These are phyloP conservation scores for Geranium rotundifolium DNA, from an alignment of 345 rosid species.

Conservation along the genomic window DNA sequence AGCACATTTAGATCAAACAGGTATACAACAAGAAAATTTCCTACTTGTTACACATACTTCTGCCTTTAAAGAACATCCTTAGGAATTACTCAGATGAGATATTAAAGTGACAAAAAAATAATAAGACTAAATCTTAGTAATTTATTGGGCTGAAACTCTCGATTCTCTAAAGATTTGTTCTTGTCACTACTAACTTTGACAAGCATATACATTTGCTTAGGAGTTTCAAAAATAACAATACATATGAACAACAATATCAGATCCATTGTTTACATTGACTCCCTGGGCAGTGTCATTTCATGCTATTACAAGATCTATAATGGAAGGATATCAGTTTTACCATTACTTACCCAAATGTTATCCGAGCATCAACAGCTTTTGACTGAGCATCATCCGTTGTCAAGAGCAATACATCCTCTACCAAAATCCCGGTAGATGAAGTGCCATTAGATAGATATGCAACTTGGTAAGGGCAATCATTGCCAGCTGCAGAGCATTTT, in stretches of 20 bases:
- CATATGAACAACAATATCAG: not conserved
- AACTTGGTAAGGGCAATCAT: slow-evolving; percentile 52
- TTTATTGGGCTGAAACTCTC: not conserved
- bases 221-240: not conserved
- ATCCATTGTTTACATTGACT: not conserved
- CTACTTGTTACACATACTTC: not conserved
- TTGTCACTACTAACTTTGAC: not conserved
- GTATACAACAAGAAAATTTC: not conserved
- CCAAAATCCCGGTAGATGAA: slow-evolving; percentile 52
- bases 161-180: not conserved
- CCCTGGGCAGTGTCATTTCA: not conserved
- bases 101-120: not conserved
- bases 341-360: slow-evolving; percentile 52
- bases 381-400: slow-evolving; percentile 25
- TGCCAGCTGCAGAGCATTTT: slow-evolving; percentile 39
- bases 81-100: too few relatives aligned
- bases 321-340: not conserved
- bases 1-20: slow-evolving; percentile 7
- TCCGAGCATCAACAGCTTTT: slow-evolving; percentile 32
- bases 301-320: not conserved
- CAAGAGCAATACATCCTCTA: slow-evolving; percentile 63
- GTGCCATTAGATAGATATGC: slow-evolving; percentile 63
- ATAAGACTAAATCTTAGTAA: not conserved
- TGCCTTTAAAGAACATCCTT: too few relatives aligned
- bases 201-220: not conserved